Conservation (phyloP, 495 filamentous ascomycete genomes). For the Ramalina intermedia region DNA sequence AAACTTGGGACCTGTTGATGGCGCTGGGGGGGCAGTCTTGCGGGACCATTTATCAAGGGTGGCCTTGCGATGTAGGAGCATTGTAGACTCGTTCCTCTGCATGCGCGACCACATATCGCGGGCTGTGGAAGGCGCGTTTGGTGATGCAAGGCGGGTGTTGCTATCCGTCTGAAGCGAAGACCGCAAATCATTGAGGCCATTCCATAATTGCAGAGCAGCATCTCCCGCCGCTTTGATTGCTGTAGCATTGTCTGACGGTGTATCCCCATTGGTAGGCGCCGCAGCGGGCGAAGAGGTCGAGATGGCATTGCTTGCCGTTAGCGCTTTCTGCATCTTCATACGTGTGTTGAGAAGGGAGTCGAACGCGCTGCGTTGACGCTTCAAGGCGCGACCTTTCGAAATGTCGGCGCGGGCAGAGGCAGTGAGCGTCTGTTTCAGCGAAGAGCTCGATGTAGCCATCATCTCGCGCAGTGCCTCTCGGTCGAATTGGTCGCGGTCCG, state of each 20-base stretch:
- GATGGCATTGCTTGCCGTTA: conserved; percentile 66
- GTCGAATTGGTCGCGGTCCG: conserved; percentile 13
- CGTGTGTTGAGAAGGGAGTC: conserved; percentile 75
- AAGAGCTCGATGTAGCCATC: conserved; percentile 36
- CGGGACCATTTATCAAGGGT: conserved; percentile 34
- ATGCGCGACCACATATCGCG: conserved; percentile 62
- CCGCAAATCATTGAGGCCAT: conserved; percentile 62
- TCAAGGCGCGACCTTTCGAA: conserved; percentile 73
- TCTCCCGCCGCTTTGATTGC: conserved; percentile 62
- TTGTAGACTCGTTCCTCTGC: conserved; percentile 43
- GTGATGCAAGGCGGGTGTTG: conserved; percentile 38
- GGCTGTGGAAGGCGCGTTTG: conserved; percentile 36
- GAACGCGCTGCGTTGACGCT: conserved; percentile 67
- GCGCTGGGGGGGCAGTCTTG: conserved; percentile 32
- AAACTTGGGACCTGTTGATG: conserved; percentile 29
- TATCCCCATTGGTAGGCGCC: background rate
- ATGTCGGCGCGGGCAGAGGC: conserved; percentile 60
- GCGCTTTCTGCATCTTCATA: conserved; percentile 80
- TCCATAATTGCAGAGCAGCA: conserved; percentile 81
- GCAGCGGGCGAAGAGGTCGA: conserved; percentile 12
- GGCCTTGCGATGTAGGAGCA: conserved; percentile 28
- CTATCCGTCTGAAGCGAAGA: conserved; percentile 28
- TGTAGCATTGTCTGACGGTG: conserved; percentile 20
- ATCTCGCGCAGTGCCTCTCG: conserved; percentile 49
- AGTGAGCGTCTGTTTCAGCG: conserved; percentile 47